Evolutionary conservation across 352 stramenopile genomes (phyloP), one percentile per base, ranked within the genome.

Genomic region (Phytophthora pisi): DNA sequence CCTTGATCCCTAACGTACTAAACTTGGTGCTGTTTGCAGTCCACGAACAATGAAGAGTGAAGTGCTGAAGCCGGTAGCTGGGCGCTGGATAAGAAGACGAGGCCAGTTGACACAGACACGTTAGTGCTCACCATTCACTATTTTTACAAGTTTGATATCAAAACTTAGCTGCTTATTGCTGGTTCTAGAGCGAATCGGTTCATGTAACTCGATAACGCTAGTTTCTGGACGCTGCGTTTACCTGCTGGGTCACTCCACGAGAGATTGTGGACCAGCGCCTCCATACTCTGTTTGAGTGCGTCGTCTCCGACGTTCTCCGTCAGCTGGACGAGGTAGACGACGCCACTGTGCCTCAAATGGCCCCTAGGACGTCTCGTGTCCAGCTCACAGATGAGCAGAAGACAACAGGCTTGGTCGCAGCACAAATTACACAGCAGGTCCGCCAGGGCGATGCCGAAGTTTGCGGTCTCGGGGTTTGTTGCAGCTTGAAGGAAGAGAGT

Each of bases 171-270:
- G 16, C 71, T 80, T 26, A 77, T 77, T 6, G 79, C 78, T 34
- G 66, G 64, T 34, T 82, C 72, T 4, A 77, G 43, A 3, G 65
- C 71, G 36, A 93, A 93, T 10, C 56, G 54, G 28, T 74, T 53
- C 74, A 92, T 79, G 61, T 79, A 94, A 51, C 75, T 84, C 0
- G 82, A 92, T 5, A 91, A 68, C 0, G 65, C 80, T 8, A 94
- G 63, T 67, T 94, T 92, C 46, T 94, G 86, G 20, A 92, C 58
- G 9, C 49, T 78, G 10, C 85, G 81, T 65, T 94, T 94, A 28
- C 79, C 77, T 2, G 75, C 72, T 13, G 81, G 75, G 50, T 92
- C 84, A 56, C 84, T 91, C 84, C 84, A 92, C 2, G 86, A 84
- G 10, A 94, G 66, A 55, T 93, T 93, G 58, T 92, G 86, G 0